Base-by-base conservation (phyloP, 177 flowering plant genomes). In the Vitis hybrid region DNA sequence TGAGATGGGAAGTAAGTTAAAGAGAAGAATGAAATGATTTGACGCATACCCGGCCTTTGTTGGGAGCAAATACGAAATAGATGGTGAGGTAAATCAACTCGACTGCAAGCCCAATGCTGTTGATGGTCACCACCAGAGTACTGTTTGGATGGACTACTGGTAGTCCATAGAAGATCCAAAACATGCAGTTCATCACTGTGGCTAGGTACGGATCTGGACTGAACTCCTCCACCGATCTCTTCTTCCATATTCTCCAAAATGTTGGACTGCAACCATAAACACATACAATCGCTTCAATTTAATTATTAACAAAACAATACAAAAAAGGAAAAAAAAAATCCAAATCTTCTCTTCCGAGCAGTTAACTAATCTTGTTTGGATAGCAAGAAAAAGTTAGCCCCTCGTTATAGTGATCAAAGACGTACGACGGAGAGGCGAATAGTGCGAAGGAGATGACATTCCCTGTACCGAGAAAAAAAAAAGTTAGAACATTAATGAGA, bases 161-260 rank as follows among this genome's bases (percentile, higher is more conserved):
- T 51, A 81, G 3, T 1, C 91, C 89, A 50, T 87, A 87, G 68
- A 86, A 81, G 1, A 86, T 55, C 91, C 91, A 87, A 0, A 84
- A 51, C 60, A 72, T 0, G 66, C 89, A 88, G 71, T 86, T 88
- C 79, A 86, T 12, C 5, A 80, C 63, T 0, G 85, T 65, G 0
- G 81, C 83, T 0, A 86, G 30, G 60, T 86, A 88, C 0, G 89
- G 89, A 50, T 78, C 74, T 1, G 83, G 80, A 54, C 76, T 74
- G 71, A 82, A 88, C 61, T 83, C 85, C 72, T 86, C 88, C 62
- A 79, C 82, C 1, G 76, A 50, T 67, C 81, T 85, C 10, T 76
- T 88, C 86, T 86, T 87, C 1, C 26, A 3, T 5, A 92, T 92
- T 21, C 66, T 71, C 4, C 56, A 74, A 19, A 89, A 79, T 11